Base-by-base conservation (phyloP, 2,329 filamentous ascomycete genomes). In the Epichloe scottii region DNA sequence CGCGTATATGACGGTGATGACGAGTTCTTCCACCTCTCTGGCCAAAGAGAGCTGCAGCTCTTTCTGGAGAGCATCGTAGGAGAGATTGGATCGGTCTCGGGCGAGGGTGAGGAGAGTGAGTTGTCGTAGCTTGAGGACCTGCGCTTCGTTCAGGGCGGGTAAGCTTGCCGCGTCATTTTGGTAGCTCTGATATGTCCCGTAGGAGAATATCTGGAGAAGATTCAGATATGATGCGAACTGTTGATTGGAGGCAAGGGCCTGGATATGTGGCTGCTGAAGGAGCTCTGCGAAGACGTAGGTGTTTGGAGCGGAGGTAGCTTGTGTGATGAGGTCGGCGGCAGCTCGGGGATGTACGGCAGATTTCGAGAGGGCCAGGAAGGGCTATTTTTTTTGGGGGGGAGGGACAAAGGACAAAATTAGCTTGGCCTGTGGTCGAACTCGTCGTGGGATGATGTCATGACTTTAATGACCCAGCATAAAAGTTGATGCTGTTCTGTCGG, bases 231-330 rank as follows among this genome's bases (percentile, higher is more conserved):
- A 59, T 2, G 75, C 70, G 60, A 84, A 79, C 46, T 94, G 85
- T 37, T 75, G 64, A 8, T 66, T 66, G 39, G 80, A 65, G 39
- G 74, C 73, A 43, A 97, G 81, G 12, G 79, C 76, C 67, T 93
- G 86, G 58, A 97, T 82, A 59, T 88, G 82, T 0, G 87, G 81
- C 1, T 83, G 82, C 60, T 86, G 78, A 38, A 98, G 82, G n/a
- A 98, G 83, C 71, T 97, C 91, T 58, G 87, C 81, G 72, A 98
- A 98, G 69, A 97, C 78, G 68, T 85, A 98, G 57, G 90, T 95
- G 68, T 89, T 87, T 30, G 87, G 82, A 51, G 84, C 84, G n/a
- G 89, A 89, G 48, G 89, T 97, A 55, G 90, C 93, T 69, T 89
- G 87, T 43, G 77, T 81, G 65, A 97, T 79, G 50, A 97, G 80